These are phyloP conservation scores for Isoetes engelmannii DNA, from an alignment of 83 land plant genomes.

Conservation along the genomic window DNA sequence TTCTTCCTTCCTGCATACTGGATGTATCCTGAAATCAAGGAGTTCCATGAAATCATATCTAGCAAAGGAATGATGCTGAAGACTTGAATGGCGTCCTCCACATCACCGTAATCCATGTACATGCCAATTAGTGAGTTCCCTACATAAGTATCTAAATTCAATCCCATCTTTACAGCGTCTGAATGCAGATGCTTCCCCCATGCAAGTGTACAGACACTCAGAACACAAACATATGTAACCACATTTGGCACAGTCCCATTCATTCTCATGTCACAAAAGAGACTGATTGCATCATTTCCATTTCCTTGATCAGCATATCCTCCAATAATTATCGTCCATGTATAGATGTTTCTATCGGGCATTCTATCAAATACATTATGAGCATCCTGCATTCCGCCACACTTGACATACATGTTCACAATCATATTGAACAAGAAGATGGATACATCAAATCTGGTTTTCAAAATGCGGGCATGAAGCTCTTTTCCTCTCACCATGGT, in stretches of 20 bases:
- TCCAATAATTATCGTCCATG: conserved; percentile 8
- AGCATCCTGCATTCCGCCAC: background rate
- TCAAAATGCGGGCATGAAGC: too few relatives aligned
- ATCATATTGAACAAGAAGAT: background rate
- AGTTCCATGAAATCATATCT: conserved; percentile 21
- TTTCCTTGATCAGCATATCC: background rate
- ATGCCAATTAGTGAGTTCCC: conserved; percentile 14
- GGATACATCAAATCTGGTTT: too few relatives aligned
- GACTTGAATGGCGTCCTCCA: conserved; percentile 15
- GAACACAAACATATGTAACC: background rate
- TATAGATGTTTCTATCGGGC: background rate
- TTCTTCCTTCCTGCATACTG: background rate
- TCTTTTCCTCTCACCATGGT: too few relatives aligned
- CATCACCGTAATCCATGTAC: conserved; percentile 15
- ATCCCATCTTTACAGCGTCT: background rate
- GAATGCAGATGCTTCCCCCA: background rate
- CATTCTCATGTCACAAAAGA: background rate
- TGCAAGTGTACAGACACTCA: background rate
- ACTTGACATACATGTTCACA: conserved; percentile 4
- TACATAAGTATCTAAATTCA: background rate
- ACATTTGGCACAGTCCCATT: background rate
- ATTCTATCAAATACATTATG: background rate
- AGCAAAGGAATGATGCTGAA: conserved; percentile 16
- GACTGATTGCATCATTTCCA: background rate
- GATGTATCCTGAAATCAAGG: conserved; percentile 21